Percentiles rank a stretch among this genome's conserved stretches.
These are phyloP conservation scores for Scorias spongiosa DNA, from an alignment of 2,329 filamentous ascomycete species.

Conservation along the genomic window DNA sequence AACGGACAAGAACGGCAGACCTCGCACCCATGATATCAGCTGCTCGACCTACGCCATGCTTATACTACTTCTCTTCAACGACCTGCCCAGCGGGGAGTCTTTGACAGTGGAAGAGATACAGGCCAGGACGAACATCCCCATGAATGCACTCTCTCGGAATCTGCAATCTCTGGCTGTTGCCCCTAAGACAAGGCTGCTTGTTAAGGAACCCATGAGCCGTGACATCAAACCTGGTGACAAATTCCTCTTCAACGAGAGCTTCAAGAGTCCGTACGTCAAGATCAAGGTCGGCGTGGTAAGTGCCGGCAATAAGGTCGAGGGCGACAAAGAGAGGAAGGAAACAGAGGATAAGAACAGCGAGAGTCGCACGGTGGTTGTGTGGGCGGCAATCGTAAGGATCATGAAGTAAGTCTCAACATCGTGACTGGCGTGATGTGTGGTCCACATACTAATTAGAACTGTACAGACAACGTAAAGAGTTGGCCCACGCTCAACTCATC, in stretches of 20 bases:
- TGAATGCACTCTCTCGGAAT: constrained; percentile 57
- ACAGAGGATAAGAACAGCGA: constrained; percentile 66
- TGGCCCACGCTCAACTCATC: constrained; percentile 53
- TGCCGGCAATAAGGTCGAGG: constrained; percentile 72
- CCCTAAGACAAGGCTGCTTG: constrained; percentile 65
- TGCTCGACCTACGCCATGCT: constrained; percentile 89
- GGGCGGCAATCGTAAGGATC: constrained; percentile 64
- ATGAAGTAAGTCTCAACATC: constrained; percentile 55
- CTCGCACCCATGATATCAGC: constrained; percentile 74
- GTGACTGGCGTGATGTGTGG: constrained; percentile 1
- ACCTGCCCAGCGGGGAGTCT: constrained; percentile 36
- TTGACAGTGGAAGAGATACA: constrained; percentile 65
- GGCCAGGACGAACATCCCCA: constrained; percentile 62
- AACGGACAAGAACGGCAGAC: constrained; percentile 53
- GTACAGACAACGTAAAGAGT: constrained; percentile 54
- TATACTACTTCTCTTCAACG: constrained; percentile 78
- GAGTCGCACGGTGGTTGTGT: constrained; percentile 53
- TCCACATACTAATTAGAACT: constrained; percentile 15
- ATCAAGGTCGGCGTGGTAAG: constrained; percentile 81
- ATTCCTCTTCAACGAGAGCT: constrained; percentile 71
- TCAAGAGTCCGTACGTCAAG: constrained; percentile 67
- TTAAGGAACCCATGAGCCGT: constrained; percentile 68
- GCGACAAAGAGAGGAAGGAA: constrained; percentile 46
- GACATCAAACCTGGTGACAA: constrained; percentile 59
- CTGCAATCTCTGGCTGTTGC: constrained; percentile 70